These are phyloP conservation scores for Talaromyces sp. DNA, from an alignment of 2,329 filamentous ascomycete genomes.

Conservation along the genomic window DNA sequence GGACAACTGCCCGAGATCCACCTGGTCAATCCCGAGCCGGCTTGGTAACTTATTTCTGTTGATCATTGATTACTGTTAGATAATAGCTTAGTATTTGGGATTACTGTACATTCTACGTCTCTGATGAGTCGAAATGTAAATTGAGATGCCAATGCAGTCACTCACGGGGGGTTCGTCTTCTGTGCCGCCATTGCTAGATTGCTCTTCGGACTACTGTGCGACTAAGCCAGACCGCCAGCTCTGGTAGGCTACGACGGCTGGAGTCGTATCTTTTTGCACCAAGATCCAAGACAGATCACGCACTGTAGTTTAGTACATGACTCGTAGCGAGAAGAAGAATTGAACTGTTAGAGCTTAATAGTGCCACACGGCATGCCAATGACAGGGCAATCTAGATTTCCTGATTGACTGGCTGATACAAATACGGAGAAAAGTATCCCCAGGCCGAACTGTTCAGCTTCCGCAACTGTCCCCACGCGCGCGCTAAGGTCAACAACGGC, in stretches of 20 bases:
- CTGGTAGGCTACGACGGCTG: not conserved
- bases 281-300: not conserved
- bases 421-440: not conserved
- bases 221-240: not conserved
- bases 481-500: not conserved
- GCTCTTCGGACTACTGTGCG: not conserved
- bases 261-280: not conserved
- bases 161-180: not conserved
- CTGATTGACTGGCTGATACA: not conserved
- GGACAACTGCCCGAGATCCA: slow-evolving; percentile 5
- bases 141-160: not conserved
- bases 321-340: not conserved
- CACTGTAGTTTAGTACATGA: not conserved
- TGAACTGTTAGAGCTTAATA: too few species aligned
- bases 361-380: too few species aligned
- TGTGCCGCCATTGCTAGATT: not conserved
- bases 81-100: too few species aligned
- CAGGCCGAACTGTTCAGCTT: not conserved
- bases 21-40: not conserved
- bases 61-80: too few species aligned
- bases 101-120: not conserved
- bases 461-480: not conserved
- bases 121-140: too few species aligned
- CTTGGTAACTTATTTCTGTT: too few species aligned
- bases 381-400: not conserved